Evolutionary conservation across 805 yeast genomes (phyloP).

Genomic region (Myxozyma neglecta): DNA sequence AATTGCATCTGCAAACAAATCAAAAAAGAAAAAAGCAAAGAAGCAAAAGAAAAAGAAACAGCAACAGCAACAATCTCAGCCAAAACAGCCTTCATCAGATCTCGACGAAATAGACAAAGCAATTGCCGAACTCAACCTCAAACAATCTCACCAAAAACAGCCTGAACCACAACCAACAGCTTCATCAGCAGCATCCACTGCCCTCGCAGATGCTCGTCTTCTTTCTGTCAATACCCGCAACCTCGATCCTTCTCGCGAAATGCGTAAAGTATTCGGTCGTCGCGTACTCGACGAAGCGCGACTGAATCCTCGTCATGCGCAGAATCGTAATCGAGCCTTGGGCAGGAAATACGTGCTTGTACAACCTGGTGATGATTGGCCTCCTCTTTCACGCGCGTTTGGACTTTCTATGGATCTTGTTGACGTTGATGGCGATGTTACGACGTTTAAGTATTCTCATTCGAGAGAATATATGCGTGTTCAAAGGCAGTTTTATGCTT

Average conservation of each 20-base stretch:
- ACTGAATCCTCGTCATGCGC: conserved; percentile 9
- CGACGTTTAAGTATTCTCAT: conserved; percentile 56
- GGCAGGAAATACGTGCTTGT: conserved; percentile 26
- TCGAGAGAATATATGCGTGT: conserved; percentile 44
- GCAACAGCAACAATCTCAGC: background rate
- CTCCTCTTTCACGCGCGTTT: conserved; percentile 19
- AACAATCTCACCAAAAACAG: background rate
- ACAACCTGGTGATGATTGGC: conserved; percentile 33
- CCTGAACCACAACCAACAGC: background rate
- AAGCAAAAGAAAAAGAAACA: conserved; percentile 16
- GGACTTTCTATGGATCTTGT: conserved; percentile 30
- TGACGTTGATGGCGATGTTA: conserved; percentile 35
- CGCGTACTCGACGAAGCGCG: conserved; percentile 24
- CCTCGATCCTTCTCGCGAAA: conserved; percentile 32
- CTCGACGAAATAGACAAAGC: conserved; percentile 30
- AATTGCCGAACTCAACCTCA: conserved; percentile 23
- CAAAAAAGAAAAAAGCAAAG: conserved; percentile 25
- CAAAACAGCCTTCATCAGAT: background rate
- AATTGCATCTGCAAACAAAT: background rate
- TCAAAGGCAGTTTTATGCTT: conserved; percentile 52
- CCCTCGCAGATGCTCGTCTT: conserved; percentile 16
- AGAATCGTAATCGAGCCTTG: conserved; percentile 9
- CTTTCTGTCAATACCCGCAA: conserved; percentile 24
- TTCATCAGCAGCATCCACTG: background rate
- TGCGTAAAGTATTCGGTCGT: conserved; percentile 31